phyloP scores from a whole-genome alignment of 1,284 basidiomycete species.

The Rhodotorula sp. region DNA sequence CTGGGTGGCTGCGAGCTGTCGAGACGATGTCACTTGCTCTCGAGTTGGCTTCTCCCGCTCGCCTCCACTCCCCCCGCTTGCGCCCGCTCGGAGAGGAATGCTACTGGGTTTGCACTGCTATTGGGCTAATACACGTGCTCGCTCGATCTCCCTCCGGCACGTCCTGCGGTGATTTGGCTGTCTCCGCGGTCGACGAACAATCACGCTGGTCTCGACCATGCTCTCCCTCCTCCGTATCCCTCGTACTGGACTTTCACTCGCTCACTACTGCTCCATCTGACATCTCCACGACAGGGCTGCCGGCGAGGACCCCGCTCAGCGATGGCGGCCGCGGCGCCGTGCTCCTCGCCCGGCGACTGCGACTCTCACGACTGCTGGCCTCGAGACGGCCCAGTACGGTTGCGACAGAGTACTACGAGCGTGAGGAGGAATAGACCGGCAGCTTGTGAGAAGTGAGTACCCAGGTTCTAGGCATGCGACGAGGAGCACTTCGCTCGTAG shows the following conservation, averaged over 20 bases:
- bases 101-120: no score
- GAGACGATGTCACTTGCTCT: no score
- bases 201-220: background rate
- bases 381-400: background rate
- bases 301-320: no score
- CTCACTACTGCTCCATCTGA: background rate
- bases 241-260: background rate
- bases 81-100: no score
- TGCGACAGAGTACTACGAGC: background rate
- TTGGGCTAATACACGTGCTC: background rate
- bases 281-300: no score
- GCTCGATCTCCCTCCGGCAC: background rate
- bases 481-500: background rate
- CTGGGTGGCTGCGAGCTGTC: background rate
- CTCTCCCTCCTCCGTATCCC: background rate
- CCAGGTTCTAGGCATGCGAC: background rate
- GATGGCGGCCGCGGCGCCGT: no score
- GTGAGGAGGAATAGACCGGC: constrained; percentile 5
- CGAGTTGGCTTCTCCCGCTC: no score
- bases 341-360: no score
- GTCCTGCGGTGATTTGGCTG: background rate
- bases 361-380: background rate
- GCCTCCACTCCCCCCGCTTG: no score
- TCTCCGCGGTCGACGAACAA: background rate
- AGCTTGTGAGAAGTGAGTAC: constrained; percentile 14